Percentiles rank a stretch among this genome's conserved stretches.
These are phyloP conservation scores for Jasminum sambac DNA, from an alignment of 257 asterid species.

Conservation along the genomic window DNA sequence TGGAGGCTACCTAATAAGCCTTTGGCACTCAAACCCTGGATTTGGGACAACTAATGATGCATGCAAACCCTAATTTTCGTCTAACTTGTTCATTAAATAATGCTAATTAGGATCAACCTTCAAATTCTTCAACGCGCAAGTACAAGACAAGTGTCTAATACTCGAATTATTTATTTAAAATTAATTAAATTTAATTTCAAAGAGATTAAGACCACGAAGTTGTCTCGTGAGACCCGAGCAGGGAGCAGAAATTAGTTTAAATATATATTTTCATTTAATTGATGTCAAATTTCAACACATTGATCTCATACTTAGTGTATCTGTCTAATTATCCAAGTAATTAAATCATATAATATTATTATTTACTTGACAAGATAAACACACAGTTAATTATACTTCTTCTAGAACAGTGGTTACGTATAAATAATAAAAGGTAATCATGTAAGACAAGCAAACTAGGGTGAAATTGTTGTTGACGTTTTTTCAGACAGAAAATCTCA, in stretches of 20 bases:
- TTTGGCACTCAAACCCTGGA: not conserved
- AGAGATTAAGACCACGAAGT: no score
- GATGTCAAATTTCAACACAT: not conserved
- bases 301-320: not conserved
- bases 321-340: not conserved
- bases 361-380: not conserved
- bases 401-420: conserved; percentile 31
- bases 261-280: no score
- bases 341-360: no score
- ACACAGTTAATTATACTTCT: not conserved
- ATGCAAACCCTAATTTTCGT: no score
- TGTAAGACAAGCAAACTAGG: conserved; percentile 28
- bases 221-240: not conserved
- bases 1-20: not conserved
- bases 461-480: no score
- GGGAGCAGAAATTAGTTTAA: not conserved
- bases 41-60: no score
- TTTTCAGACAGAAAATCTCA: no score
- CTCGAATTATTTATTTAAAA: no score
- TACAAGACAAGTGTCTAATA: no score
- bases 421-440: conserved; percentile 13
- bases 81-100: not conserved
- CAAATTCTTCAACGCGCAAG: no score
- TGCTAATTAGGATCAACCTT: not conserved
- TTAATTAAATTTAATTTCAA: no score